A percentile compares a stretch with the other conserved stretches of the same genome.
phyloP scores from a whole-genome alignment of 768 basidiomycete species.

The Termitomyces sp. region DNA sequence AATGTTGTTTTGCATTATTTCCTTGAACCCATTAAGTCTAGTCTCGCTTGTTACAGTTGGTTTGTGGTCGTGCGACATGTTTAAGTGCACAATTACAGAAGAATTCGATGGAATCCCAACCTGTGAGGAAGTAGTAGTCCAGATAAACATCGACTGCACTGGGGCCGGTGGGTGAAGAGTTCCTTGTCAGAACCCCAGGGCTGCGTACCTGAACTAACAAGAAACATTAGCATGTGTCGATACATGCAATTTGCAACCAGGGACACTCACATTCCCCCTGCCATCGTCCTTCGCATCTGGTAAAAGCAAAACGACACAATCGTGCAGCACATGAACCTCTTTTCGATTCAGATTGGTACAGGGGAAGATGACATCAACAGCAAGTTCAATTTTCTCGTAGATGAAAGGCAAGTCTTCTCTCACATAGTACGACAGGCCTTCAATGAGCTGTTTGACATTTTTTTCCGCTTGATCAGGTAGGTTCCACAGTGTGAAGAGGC shows the following conservation, averaged over 20 bases:
- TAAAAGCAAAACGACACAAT: no score
- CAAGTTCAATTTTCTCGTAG: background rate
- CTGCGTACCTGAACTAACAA: background rate
- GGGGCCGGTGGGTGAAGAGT: background rate
- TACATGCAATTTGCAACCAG: background rate
- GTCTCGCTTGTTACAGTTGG: no score
- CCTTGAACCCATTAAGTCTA: no score
- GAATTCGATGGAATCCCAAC: background rate
- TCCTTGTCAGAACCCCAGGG: background rate
- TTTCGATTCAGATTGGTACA: background rate
- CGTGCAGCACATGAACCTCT: background rate
- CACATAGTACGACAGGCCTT: background rate
- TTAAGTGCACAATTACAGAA: background rate
- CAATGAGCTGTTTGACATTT: background rate
- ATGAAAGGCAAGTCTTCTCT: background rate
- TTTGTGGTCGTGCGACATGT: no score
- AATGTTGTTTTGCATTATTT: no score
- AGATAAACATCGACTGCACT: background rate
- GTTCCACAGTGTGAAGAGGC: background rate
- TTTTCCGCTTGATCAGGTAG: background rate
- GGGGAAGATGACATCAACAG: background rate
- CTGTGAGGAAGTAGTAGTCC: background rate
- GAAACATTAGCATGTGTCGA: background rate
- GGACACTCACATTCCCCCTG: no score
- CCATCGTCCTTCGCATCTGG: no score